phyloP scores from a whole-genome alignment of 495 filamentous ascomycete genomes.

The Lepidopterella palustris region DNA sequence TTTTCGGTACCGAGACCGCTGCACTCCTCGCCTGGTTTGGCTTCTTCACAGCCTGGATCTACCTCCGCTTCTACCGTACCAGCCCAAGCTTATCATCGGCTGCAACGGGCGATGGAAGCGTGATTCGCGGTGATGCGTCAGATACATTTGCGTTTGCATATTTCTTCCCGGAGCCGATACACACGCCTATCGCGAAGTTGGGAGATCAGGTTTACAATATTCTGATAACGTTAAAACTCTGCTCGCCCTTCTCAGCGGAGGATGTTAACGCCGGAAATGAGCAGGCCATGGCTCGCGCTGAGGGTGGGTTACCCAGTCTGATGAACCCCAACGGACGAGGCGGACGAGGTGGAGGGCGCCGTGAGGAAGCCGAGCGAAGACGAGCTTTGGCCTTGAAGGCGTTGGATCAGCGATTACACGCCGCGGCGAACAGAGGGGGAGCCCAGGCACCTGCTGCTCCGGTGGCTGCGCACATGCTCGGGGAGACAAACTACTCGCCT shows the following conservation, averaged over 20 bases:
- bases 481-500: constrained; percentile 28
- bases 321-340: constrained; percentile 45
- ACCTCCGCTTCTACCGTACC: constrained; percentile 83
- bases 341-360: constrained; percentile 46
- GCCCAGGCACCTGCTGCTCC: constrained; percentile 11
- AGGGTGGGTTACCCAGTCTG: constrained; percentile 58
- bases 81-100: constrained; percentile 54
- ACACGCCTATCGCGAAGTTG: constrained; percentile 66
- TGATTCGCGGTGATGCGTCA: constrained; percentile 76
- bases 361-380: constrained; percentile 88
- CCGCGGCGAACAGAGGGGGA: constrained; percentile 50
- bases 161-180: constrained; percentile 86
- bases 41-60: constrained; percentile 86
- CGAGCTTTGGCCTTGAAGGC: constrained; percentile 84
- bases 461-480: constrained; percentile 19
- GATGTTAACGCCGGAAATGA: constrained; percentile 78
- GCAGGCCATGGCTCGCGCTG: constrained; percentile 58
- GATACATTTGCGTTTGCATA: constrained; percentile 93
- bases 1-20: constrained; percentile 79
- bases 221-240: constrained; percentile 65
- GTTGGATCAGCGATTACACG: constrained; percentile 83
- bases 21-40: constrained; percentile 73
- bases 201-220: constrained; percentile 67
- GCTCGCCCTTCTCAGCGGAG: constrained; percentile 79
- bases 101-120: constrained; percentile 46